Base-by-base conservation (phyloP, 140 eudicot species). In the Bidens hawaiensis region DNA sequence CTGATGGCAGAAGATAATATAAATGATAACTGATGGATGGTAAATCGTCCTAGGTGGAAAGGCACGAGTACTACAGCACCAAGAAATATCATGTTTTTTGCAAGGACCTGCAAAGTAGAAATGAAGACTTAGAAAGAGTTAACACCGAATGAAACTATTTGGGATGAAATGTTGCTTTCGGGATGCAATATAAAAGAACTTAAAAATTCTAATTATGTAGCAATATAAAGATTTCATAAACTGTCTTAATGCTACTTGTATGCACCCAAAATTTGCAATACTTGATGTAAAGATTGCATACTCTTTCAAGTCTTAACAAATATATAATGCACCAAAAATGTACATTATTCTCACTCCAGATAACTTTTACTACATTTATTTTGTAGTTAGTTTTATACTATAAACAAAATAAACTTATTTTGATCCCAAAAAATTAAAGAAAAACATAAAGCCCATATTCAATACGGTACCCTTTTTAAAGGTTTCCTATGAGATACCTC, bases 61-160 rank as follows among this genome's bases (percentile, higher is more conserved):
- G 97, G 97, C 67, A 85, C 75, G 70, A 85, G 79, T 38, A 85
- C 86, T 60, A 89, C 87, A 50, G 76, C 93, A 48, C 89, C 89
- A 74, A 89, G 89, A 72, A 89, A 89, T 74, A 89, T 85, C 89
- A 86, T 80, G 68, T 89, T 89, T 79, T 95, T 89, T 22, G 97
- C 97, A 73, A 89, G 90, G 68, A 85, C 97, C 97, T 89, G 89
- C 54, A 83, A 19, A 48, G 36, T 57, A 43, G 54, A 24, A 6
- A 15, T 38, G 13, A 38, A 56, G n/a, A 21, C 15, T n/a, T 36
- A 11, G 15, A 8, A 58, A 55, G 2, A 42, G 21, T 3, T 48
- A 56, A 27, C 63, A 62, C 25, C 18, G 18, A 12, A 49, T 24
- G 19, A 23, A 42, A 28, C 4, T 13, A 22, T 19, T 21, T 30